Percentiles rank a stretch among this genome's conserved stretches.
phyloP scores from a whole-genome alignment of 805 yeast genomes.

The Kazachstania bromeliacearum region DNA sequence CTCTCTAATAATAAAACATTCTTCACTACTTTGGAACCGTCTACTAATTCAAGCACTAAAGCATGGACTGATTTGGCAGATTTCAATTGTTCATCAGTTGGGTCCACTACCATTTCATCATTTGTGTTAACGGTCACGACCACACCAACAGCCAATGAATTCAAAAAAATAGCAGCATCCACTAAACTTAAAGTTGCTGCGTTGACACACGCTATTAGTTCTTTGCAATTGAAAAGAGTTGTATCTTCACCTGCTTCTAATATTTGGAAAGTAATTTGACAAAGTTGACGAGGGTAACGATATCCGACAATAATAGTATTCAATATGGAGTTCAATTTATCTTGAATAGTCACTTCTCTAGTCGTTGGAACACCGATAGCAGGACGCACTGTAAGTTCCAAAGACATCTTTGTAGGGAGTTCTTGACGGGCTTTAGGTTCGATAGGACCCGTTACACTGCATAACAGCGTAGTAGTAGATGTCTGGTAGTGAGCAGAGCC shows the following conservation, averaged over 20 bases:
- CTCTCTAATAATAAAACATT: slow-evolving; percentile 64
- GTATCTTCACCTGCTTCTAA: slow-evolving; percentile 36
- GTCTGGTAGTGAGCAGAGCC: slow-evolving; percentile 60
- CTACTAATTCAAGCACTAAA: slow-evolving; percentile 45
- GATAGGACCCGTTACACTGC: slow-evolving; percentile 84
- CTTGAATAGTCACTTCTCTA: slow-evolving; percentile 69
- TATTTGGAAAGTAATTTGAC: slow-evolving; percentile 61
- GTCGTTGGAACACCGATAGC: slow-evolving; percentile 64
- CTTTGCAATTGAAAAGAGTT: slow-evolving; percentile 33
- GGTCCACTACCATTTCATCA: slow-evolving; percentile 33
- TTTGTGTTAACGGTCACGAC: slow-evolving; percentile 34
- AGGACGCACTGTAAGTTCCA: slow-evolving; percentile 76
- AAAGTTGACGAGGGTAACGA: slow-evolving; percentile 68
- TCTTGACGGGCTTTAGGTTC: slow-evolving; percentile 81
- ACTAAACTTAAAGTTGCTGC: slow-evolving; percentile 64
- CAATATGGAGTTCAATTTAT: slow-evolving; percentile 53
- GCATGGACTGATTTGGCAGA: slow-evolving; percentile 52
- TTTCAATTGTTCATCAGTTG: slow-evolving; percentile 37
- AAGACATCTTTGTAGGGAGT: slow-evolving; percentile 62
- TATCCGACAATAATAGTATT: slow-evolving; percentile 50
- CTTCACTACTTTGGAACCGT: slow-evolving; percentile 37
- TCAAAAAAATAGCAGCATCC: slow-evolving; percentile 69
- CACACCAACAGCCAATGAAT: slow-evolving; percentile 50
- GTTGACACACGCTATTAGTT: slow-evolving; percentile 63
- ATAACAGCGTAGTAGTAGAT: slow-evolving; percentile 50